These are phyloP conservation scores for Suillus americanus DNA, from an alignment of 768 basidiomycete genomes.

Conservation along the genomic window DNA sequence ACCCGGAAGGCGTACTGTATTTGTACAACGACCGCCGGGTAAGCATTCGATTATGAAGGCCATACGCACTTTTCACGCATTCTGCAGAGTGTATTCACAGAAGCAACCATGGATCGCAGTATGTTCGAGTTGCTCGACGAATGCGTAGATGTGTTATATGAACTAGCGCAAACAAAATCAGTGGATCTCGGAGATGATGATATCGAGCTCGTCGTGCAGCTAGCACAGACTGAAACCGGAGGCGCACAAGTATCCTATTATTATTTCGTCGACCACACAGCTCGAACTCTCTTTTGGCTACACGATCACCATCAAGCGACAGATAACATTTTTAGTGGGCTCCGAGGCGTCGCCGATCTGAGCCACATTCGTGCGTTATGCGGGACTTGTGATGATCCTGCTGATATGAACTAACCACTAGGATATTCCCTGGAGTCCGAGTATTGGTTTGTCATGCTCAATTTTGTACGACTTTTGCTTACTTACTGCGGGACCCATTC, in stretches of 20 bases:
- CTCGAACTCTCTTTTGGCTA: constrained; percentile 4
- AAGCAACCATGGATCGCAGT: not conserved
- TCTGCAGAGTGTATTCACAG: not conserved
- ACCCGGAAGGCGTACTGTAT: not conserved
- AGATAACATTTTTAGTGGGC: not conserved
- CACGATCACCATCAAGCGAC: not conserved
- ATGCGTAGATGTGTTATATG: not conserved
- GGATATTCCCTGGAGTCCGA: constrained; percentile 4
- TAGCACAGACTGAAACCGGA: not conserved
- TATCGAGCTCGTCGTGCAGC: not conserved
- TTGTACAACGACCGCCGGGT: not conserved
- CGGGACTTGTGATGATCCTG: no score
- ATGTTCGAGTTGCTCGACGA: not conserved
- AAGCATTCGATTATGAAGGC: not conserved
- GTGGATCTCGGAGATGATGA: not conserved
- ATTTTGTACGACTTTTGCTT: not conserved
- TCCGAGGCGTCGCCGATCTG: not conserved
- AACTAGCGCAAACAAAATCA: not conserved
- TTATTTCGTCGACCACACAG: constrained; percentile 6
- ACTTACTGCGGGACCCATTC: not conserved
- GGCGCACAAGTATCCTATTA: not conserved
- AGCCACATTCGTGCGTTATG: constrained; percentile 7
- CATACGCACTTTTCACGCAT: not conserved
- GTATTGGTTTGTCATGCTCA: constrained; percentile 2
- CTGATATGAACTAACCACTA: not conserved